Evolutionary conservation across 441 rosid species (phyloP), one percentile per base, ranked within the genome.

Genomic region (Eutrema salsugineum): DNA sequence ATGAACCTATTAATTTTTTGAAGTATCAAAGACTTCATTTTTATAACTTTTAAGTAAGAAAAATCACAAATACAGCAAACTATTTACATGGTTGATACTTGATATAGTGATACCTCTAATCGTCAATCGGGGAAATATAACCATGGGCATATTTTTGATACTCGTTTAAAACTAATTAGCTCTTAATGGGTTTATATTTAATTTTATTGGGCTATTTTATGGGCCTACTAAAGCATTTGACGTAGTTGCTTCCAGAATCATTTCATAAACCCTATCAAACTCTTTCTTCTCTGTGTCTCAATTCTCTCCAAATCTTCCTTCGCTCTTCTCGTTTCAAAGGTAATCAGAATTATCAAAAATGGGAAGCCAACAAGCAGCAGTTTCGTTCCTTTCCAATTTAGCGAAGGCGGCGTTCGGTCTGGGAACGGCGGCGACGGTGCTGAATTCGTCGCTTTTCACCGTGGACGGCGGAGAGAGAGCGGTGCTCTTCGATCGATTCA

Each of bases 391-490:
- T 8, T 81, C 83, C 10, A 87, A 81, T 78, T 9, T 87, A 3
- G 93, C 94, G 0, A 83, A 87, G 27, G 90, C 89, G 1, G 97
- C 99, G 27, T 83, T 94, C 66, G 94, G 91, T 15, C 80, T 92
- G 0, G 99, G 99, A n/a, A 83, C 86, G 3, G 87, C 88, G 15
- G 89, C 82, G 24, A 79, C 94, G 38, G 83, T 79, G 22, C 50
- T 85, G 22, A 90, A 80, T 51, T 33, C 93, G 24, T 89, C 96
- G 10, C 85, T 95, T 51, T 92, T 85, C 87, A 92, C 97, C 8
- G 99, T 95, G 36, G 98, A 95, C 78, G 98, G 99, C 1, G 99
- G 99, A 51, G 84, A 92, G 63, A 83, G 98, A 48, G 99, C 94
- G 5, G 99, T 92, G 50, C 78, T 95, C 35, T 95, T 92, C 76